Conservation (phyloP, 139 green algal species). For the Ettlia oleoabundans region DNA sequence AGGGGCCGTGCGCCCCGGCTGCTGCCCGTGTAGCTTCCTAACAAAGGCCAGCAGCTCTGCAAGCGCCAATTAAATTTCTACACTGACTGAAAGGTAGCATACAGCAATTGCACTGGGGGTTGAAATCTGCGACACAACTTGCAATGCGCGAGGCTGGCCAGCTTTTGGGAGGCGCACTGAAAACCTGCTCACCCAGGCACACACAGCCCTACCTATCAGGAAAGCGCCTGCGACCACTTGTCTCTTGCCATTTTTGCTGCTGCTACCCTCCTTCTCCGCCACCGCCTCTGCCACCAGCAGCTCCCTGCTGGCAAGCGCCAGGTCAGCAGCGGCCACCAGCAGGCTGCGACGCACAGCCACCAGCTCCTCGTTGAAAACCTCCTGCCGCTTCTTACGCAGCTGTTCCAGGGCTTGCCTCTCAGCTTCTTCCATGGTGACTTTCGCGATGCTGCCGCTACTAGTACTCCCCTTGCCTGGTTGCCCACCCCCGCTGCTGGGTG, state of each 20-base stretch:
- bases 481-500: not conserved
- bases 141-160: no score
- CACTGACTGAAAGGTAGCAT: no score
- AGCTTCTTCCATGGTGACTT: not conserved
- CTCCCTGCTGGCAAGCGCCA: not conserved
- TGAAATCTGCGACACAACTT: no score
- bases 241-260: not conserved
- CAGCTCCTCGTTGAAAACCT: constrained; percentile 3
- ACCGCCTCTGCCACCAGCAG: constrained; percentile 28
- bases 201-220: not conserved
- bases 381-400: constrained; percentile 19
- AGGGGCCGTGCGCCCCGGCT: constrained; percentile 21
- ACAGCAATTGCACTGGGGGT: no score
- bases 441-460: no score
- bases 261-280: not conserved
- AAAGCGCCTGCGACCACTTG: not conserved
- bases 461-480: not conserved
- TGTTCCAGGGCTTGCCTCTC: constrained; percentile 14
- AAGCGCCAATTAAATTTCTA: no score
- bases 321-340: not conserved
- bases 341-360: constrained; percentile 6
- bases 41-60: constrained; percentile 21
- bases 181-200: not conserved
- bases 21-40: constrained; percentile 6
- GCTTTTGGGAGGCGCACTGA: no score